Evolutionary conservation across 192 early-diverging fungal species (phyloP).

Genomic region (Coemansia sp.): DNA sequence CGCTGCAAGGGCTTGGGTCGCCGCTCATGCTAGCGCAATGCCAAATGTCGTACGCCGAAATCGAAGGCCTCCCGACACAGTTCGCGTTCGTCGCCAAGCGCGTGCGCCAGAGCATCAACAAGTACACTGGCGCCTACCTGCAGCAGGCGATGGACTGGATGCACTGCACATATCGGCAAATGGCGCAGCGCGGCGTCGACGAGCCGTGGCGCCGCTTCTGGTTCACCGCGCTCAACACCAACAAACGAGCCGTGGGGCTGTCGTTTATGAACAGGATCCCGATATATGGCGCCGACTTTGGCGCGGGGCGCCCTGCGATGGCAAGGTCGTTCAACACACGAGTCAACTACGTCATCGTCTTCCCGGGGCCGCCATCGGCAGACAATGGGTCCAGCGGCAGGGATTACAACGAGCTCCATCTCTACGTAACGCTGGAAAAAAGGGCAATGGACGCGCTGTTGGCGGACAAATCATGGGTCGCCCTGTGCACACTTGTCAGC

Average conservation of each 20-base stretch:
- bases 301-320: slow-evolving; percentile 38
- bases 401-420: slow-evolving; percentile 29
- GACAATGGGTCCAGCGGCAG: neutral
- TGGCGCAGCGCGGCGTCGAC: slow-evolving; percentile 15
- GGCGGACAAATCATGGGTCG: slow-evolving; percentile 21
- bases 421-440: slow-evolving; percentile 43
- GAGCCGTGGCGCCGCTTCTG: slow-evolving; percentile 53
- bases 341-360: slow-evolving; percentile 49
- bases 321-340: slow-evolving; percentile 48
- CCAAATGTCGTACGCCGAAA: neutral
- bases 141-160: slow-evolving; percentile 43
- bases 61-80: neutral
- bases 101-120: slow-evolving; percentile 27
- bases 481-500: slow-evolving; percentile 21
- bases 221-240: slow-evolving; percentile 46
- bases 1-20: slow-evolving; percentile 36
- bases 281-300: slow-evolving; percentile 47
- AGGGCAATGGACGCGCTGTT: slow-evolving; percentile 39
- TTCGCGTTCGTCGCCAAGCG: slow-evolving; percentile 14
- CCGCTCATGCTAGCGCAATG: slow-evolving; percentile 47
- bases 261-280: slow-evolving; percentile 53
- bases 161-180: slow-evolving; percentile 15
- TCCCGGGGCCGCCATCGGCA: slow-evolving; percentile 36
- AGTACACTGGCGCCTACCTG: slow-evolving; percentile 30
- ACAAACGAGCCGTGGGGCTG: slow-evolving; percentile 24